Evolutionary conservation across 305 asterid species (phyloP).

Genomic region (Caryopteris hybrid): DNA sequence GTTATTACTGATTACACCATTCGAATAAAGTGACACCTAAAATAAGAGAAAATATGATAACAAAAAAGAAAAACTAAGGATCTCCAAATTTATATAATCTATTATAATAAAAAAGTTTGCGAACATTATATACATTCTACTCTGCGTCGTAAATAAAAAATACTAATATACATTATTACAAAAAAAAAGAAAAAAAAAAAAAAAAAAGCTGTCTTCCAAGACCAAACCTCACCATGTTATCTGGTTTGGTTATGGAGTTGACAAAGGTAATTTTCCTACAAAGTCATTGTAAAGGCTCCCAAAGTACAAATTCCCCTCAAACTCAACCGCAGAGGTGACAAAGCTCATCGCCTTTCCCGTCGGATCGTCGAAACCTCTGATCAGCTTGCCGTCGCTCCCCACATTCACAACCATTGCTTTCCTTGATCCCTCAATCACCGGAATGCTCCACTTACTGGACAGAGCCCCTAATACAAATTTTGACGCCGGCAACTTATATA

Average conservation of each 20-base stretch:
- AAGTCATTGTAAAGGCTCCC: conserved; percentile 54
- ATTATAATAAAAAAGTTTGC: too few species aligned
- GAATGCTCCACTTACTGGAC: conserved; percentile 17
- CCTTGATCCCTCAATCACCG: background rate
- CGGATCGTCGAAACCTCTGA: conserved; percentile 60
- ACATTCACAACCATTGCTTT: conserved; percentile 60
- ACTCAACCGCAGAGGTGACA: conserved; percentile 65
- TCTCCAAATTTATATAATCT: too few species aligned
- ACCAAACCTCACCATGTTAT: too few species aligned
- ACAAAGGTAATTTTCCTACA: conserved; percentile 47
- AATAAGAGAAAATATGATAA: too few species aligned
- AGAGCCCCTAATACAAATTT: conserved; percentile 24
- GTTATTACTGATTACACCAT: too few species aligned
- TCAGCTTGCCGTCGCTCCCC: conserved; percentile 44
- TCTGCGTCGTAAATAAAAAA: too few species aligned
- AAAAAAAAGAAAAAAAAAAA: too few species aligned
- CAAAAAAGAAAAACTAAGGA: too few species aligned
- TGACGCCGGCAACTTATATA: conserved; percentile 27
- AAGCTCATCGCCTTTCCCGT: conserved; percentile 50
- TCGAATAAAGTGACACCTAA: too few species aligned
- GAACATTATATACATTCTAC: too few species aligned
- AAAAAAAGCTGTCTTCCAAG: too few species aligned
- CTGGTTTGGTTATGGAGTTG: background rate
- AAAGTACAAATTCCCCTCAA: conserved; percentile 53
- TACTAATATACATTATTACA: too few species aligned